Base-by-base conservation (phyloP, 1,284 basidiomycete genomes). In the Fistulinella cinereoalba region DNA sequence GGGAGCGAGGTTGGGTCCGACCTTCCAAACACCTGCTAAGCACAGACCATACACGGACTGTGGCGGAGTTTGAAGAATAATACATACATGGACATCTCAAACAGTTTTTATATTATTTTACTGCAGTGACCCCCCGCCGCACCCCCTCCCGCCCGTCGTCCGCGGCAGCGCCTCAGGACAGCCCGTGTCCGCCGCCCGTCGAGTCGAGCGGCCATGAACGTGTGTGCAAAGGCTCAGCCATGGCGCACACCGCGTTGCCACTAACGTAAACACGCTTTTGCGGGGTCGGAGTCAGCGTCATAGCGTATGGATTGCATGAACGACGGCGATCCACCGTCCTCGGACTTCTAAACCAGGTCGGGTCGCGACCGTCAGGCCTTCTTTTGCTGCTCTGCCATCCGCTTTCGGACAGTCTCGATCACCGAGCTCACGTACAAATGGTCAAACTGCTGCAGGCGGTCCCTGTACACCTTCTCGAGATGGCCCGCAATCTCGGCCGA, bases 1-100 rank as follows among this genome's bases (percentile, higher is more conserved):
- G 66, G 67, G 66, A 65, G 62, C 65, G 66, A 68, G 62, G 67
- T 67, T 66, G 61, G 51, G 62, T 67, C 66, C 66, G 62, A 63
- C 63, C 62, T 68, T 64, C 66, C 62, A 65, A 64, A 64, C 58
- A 61, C 61, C 58, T 64, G 63, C 63, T 64, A 66, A 63, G 61
- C 65, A 67, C 61, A 63, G 65, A 63, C 61, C 61, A 67, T 63
- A 65, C n/a, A 65, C 61, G 44, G 61, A 64, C 63, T 50, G 61
- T 40, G 46, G 41, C 61, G 61, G 61, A 65, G 51, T 67, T 65
- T 34, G 64, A 21, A 62, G 63, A 51, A 24, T 41, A 31, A 19
- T 47, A 43, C 55, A 45, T 3, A 55, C 50, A 44, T 23, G 49
- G 49, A 23, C 47, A 50, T 15, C 31, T 13, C 7, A 41, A 41